Evolutionary conservation across 768 basidiomycete genomes (phyloP), one percentile per base, ranked within the genome.

Genomic region (Agaricus blazei): DNA sequence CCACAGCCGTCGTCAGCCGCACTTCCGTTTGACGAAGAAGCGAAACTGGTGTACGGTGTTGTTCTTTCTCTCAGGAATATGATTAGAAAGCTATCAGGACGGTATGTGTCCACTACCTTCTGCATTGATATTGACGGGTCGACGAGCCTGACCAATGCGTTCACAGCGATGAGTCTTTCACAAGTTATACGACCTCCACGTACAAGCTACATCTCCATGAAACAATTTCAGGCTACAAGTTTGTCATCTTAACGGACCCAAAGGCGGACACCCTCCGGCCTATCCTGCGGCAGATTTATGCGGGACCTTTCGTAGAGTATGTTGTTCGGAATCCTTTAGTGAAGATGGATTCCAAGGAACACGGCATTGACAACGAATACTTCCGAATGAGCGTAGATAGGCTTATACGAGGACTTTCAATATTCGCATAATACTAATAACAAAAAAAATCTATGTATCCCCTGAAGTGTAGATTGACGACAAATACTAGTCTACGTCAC

Each of bases 1-100:
- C 72, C 72, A 63, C 63, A 70, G 71, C 62, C 63, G 69, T 63
- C 68, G 0, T 62, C 68, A 29, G 60, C 73, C 19, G 34, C 77
- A 9, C 74, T 99, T 19, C 77, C 96, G 5, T 98, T 99, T 62
- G 97, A 99, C 65, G 97, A 99, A 68, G 96, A 99, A 69, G 87
- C 88, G 1, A 99, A 99, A 67, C 80, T 99, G 58, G 95, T 99
- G 0, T 99, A 98, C 67, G 97, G 97, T 54, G 91, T 99, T 52
- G 78, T 98, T 12, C 75, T 98, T 42, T 94, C 92, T 6, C 67
- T 99, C 62, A 74, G 93, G 52, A 94, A 93, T 69, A 96, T 98
- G 94, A 76, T 96, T 65, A 96, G 85, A 76, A 98, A 97, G 69
- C 70, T 99, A 9, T 90, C 95, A 11, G 86, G 88, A 62, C 80